These are phyloP conservation scores for Ophiostoma piceae DNA, from an alignment of 2,329 filamentous ascomycete genomes.

Conservation along the genomic window DNA sequence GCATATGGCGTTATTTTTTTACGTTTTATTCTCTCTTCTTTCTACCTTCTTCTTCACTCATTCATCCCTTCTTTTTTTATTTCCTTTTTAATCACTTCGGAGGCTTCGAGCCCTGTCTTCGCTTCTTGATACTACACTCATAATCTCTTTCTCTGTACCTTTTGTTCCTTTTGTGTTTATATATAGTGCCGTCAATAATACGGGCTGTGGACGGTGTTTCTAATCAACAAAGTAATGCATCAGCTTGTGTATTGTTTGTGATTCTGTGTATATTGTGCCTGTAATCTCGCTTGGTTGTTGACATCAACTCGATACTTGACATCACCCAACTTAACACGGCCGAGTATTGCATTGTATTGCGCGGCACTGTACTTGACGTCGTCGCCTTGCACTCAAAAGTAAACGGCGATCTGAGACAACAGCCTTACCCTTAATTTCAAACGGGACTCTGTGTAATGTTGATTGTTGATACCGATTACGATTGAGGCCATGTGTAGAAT, in stretches of 20 bases:
- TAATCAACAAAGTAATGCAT: not conserved
- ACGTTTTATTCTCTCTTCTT: not conserved
- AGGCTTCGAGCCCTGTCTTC: not conserved
- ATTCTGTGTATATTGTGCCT: not conserved
- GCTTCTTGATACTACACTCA: constrained; percentile 9
- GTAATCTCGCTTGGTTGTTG: not conserved
- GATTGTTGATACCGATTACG: not conserved
- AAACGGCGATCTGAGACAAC: not conserved
- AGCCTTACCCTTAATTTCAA: not conserved
- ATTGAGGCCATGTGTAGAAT: not conserved
- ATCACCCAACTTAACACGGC: not conserved
- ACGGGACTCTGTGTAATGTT: not conserved
- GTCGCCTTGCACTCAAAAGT: not conserved
- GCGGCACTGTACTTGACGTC: not conserved
- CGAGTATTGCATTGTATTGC: not conserved
- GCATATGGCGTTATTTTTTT: constrained; percentile 12
- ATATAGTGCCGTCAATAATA: constrained; percentile 13
- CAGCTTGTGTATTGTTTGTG: not conserved
- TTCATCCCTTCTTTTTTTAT: not conserved
- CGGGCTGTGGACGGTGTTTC: constrained; percentile 8
- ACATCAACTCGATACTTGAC: not conserved
- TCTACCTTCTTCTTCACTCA: not conserved
- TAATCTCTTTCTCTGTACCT: constrained; percentile 2
- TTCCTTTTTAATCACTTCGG: not conserved
- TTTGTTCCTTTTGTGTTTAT: not conserved